A percentile compares a stretch with the other conserved stretches of the same genome.
phyloP scores from a whole-genome alignment of 306 rosid species.

The Delonix regia region DNA sequence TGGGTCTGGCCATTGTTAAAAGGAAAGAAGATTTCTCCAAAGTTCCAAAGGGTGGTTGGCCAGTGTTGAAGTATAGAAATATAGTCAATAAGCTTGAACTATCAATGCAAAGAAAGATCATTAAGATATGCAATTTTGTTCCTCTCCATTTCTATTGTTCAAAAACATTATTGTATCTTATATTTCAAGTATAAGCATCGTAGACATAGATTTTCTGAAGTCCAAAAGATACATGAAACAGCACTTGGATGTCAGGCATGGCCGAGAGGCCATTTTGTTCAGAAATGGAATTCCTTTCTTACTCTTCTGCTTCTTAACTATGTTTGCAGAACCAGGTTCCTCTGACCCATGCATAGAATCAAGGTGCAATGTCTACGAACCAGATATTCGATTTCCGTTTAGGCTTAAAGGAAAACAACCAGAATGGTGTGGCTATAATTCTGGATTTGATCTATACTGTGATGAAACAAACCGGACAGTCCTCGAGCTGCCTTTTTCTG shows the following conservation, averaged over 20 bases:
- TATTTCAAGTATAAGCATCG: neutral
- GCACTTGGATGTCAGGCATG: neutral
- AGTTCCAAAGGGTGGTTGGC: too few relatives aligned
- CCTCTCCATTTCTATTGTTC: too few relatives aligned
- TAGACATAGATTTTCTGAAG: neutral
- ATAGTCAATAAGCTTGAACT: too few relatives aligned
- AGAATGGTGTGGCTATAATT: conserved; percentile 10
- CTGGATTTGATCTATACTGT: conserved; percentile 35
- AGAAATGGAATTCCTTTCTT: neutral
- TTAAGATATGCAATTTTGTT: too few relatives aligned
- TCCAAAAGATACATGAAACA: neutral
- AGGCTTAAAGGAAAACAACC: conserved; percentile 26
- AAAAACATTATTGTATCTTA: neutral
- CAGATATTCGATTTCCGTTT: conserved; percentile 31
- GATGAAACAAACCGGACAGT: conserved; percentile 10
- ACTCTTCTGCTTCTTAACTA: neutral
- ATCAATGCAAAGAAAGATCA: too few relatives aligned
- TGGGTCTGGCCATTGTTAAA: too few relatives aligned
- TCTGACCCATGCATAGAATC: conserved; percentile 24
- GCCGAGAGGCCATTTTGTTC: neutral
- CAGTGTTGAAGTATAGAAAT: too few relatives aligned
- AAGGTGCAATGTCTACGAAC: conserved; percentile 24
- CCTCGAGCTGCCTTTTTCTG: conserved; percentile 26
- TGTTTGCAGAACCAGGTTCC: neutral
- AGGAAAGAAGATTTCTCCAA: too few relatives aligned